These are phyloP conservation scores for Yamadazyma conglobata DNA, from an alignment of 1,139 yeast genomes.

Conservation along the genomic window DNA sequence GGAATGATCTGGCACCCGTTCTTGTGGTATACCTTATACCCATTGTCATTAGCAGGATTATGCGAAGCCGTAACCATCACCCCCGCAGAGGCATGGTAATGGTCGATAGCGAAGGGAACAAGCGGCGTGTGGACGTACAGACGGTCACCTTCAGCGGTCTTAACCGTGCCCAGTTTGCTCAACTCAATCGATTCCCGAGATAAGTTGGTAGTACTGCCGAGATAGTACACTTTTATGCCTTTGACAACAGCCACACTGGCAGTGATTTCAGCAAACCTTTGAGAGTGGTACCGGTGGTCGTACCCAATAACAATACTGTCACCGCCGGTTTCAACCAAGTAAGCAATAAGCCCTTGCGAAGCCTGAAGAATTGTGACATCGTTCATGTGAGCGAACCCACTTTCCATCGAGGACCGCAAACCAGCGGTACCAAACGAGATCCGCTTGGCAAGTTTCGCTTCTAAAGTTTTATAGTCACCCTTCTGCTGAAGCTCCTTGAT, in stretches of 20 bases:
- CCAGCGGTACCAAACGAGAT: constrained; percentile 96
- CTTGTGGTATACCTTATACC: constrained; percentile 89
- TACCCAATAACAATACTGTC: constrained; percentile 74
- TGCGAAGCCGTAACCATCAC: constrained; percentile 97
- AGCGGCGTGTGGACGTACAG: constrained; percentile 80
- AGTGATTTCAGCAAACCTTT: constrained; percentile 73
- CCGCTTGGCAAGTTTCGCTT: constrained; percentile 48
- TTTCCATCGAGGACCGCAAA: constrained; percentile 79
- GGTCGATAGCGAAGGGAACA: constrained; percentile 83
- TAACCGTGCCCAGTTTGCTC: constrained; percentile 7
- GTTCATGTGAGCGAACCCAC: constrained; percentile 88
- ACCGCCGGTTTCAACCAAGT: constrained; percentile 29
- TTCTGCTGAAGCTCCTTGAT: constrained; percentile 44
- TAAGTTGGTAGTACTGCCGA: constrained; percentile 39
- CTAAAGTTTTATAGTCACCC: constrained; percentile 44
- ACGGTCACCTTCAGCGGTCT: constrained; percentile 8
- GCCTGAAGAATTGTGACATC: constrained; percentile 88
- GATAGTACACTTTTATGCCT: constrained; percentile 66
- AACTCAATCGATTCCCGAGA: constrained; percentile 29
- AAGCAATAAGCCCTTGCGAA: constrained; percentile 81
- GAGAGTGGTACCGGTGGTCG: constrained; percentile 85
- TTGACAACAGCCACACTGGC: constrained; percentile 68
- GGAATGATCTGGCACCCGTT: constrained; percentile 97
- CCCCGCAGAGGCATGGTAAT: constrained; percentile 66
- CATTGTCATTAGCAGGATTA: constrained; percentile 90